These are phyloP conservation scores for Prunus mume DNA, from an alignment of 306 rosid species.

Conservation along the genomic window DNA sequence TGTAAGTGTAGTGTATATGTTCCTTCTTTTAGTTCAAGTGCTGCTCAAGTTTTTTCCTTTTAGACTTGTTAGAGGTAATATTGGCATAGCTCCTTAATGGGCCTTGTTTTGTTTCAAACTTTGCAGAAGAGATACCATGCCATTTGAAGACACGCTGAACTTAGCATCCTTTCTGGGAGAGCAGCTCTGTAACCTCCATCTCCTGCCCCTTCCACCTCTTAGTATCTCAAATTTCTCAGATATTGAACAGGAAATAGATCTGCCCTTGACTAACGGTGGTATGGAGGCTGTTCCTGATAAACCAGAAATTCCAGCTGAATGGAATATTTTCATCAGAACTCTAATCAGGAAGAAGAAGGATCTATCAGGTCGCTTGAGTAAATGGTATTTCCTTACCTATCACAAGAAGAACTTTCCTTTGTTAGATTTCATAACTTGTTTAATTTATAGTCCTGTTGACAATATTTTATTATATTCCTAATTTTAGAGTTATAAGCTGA, in stretches of 20 bases:
- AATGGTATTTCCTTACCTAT: constrained; percentile 52
- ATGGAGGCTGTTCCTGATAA: constrained; percentile 37
- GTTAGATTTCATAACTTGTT: neutral
- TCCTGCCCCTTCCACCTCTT: constrained; percentile 71
- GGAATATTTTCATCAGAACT: constrained; percentile 61
- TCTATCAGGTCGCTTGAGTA: constrained; percentile 53
- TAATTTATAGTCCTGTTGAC: too few relatives aligned
- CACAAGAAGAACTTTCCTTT: neutral
- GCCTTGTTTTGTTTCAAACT: constrained; percentile 18
- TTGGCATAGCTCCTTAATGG: constrained; percentile 15
- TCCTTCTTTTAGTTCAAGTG: constrained; percentile 10
- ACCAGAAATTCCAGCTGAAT: constrained; percentile 55
- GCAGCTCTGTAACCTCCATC: constrained; percentile 76
- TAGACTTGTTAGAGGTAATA: constrained; percentile 7
- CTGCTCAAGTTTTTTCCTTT: constrained; percentile 17
- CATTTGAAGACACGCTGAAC: constrained; percentile 57
- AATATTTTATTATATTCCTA: neutral
- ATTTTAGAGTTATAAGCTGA: neutral
- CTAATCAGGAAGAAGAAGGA: constrained; percentile 67
- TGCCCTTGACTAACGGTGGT: constrained; percentile 27
- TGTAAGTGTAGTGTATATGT: constrained; percentile 52
- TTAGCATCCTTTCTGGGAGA: constrained; percentile 87
- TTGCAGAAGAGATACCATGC: constrained; percentile 72
- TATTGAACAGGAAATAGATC: constrained; percentile 30
- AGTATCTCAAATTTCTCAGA: constrained; percentile 36